phyloP scores from a whole-genome alignment of 1,284 basidiomycete genomes.

The Irpex sp. region DNA sequence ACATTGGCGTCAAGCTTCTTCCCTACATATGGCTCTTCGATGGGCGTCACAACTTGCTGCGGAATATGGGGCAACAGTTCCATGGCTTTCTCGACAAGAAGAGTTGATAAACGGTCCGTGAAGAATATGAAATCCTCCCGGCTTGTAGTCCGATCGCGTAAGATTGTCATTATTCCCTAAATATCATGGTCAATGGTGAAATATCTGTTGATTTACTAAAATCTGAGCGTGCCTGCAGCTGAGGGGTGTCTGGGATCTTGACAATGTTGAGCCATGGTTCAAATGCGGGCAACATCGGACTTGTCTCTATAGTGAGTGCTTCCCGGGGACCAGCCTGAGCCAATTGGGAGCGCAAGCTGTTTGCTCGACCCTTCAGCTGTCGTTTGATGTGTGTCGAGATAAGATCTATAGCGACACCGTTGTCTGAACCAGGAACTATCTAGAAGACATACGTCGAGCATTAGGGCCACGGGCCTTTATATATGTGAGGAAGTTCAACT shows the following conservation, averaged over 20 bases:
- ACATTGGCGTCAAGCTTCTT: slow-evolving; percentile 60
- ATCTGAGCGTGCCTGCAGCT: slow-evolving; percentile 56
- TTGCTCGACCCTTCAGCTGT: slow-evolving; percentile 77
- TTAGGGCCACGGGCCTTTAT: not conserved
- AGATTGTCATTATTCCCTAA: slow-evolving; percentile 85
- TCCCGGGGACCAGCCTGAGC: slow-evolving; percentile 35
- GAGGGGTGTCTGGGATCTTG: slow-evolving; percentile 77
- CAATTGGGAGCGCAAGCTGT: slow-evolving; percentile 72
- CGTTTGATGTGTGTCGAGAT: slow-evolving; percentile 89
- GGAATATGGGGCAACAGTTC: slow-evolving; percentile 72
- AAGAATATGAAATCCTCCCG: slow-evolving; percentile 91
- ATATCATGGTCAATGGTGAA: not conserved
- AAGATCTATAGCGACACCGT: slow-evolving; percentile 89
- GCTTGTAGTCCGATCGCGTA: slow-evolving; percentile 69
- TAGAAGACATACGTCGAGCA: slow-evolving; percentile 27
- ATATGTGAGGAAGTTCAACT: slow-evolving; percentile 18
- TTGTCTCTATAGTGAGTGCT: slow-evolving; percentile 3
- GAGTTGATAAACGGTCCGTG: slow-evolving; percentile 79
- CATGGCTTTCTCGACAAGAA: slow-evolving; percentile 84
- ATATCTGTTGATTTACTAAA: not conserved
- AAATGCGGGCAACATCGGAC: slow-evolving; percentile 12
- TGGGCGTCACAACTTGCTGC: slow-evolving; percentile 69
- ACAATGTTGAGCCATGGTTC: slow-evolving; percentile 54
- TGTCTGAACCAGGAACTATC: slow-evolving; percentile 91
- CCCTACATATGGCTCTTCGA: slow-evolving; percentile 55